A percentile compares a stretch with the other conserved stretches of the same genome.
These are phyloP conservation scores for Phialemonium atrogriseum DNA, from an alignment of 2,329 filamentous ascomycete species.

Conservation along the genomic window DNA sequence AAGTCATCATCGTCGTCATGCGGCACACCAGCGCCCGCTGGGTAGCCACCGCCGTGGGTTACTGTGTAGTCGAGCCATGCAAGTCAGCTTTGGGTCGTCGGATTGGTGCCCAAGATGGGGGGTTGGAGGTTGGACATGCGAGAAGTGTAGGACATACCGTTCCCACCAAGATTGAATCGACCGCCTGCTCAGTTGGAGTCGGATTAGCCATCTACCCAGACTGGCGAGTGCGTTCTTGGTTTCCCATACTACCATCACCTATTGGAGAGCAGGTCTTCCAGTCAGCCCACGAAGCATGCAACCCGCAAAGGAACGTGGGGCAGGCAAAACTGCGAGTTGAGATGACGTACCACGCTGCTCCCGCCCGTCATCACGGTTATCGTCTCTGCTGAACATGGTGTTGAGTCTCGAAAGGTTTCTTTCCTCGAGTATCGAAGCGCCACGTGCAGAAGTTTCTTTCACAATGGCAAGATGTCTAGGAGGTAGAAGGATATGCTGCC, in stretches of 20 bases:
- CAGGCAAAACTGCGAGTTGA: not conserved
- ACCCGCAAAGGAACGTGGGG: not conserved
- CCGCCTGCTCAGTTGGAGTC: constrained; percentile 7
- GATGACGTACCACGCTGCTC: not conserved
- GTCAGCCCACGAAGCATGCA: not conserved
- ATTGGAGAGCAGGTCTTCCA: not conserved
- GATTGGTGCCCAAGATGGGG: too few relatives aligned
- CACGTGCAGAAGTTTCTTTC: too few relatives aligned
- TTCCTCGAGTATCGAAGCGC: too few relatives aligned
- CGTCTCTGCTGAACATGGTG: constrained; percentile 3
- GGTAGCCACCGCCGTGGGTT: constrained; percentile 21
- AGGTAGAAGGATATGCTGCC: too few relatives aligned
- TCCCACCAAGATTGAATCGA: constrained; percentile 8
- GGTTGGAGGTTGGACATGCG: not conserved
- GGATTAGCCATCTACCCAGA: not conserved
- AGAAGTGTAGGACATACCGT: constrained; percentile 16
- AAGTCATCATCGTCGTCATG: constrained; percentile 39
- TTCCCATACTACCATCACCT: not conserved
- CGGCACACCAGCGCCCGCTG: constrained; percentile 24
- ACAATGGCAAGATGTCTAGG: too few relatives aligned
- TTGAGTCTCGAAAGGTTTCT: too few relatives aligned
- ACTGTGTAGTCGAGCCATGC: too few relatives aligned
- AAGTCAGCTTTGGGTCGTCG: too few relatives aligned
- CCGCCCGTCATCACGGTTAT: not conserved
- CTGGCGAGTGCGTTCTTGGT: not conserved